Base-by-base conservation (phyloP, 75 land plant genomes). In the Pinus taeda region DNA sequence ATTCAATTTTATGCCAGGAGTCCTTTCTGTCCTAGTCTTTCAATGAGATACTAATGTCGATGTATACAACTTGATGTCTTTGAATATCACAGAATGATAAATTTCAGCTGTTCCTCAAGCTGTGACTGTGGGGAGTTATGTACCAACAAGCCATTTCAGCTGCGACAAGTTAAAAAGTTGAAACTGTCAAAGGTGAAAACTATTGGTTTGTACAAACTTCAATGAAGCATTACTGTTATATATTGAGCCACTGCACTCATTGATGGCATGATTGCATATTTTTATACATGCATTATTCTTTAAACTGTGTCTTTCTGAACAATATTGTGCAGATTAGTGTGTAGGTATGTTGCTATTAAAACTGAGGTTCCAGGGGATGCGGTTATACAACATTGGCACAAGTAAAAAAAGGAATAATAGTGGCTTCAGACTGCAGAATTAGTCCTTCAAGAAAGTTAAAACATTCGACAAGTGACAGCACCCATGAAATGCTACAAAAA, bases 51-150 rank as follows among this genome's bases (percentile, higher is more conserved):
- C 49, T 4, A 20, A 17, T 39, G 58, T 73, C 12, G 57, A 42
- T 71, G 55, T 45, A 21, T 17, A 22, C 22, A 21, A 21, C 58
- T 14, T 24, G 49, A 36, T 21, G n/a, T 36, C 22, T 39, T 39
- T 37, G 4, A 39, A 20, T 37, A 69, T 69, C 11, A 26, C 83
- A 95, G 98, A 62, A 86, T 95, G 95, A 86, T 95, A n/a, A 81
- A 84, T 42, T 89, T 93, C 59, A 88, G 90, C 78, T 95, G 98
- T 74, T 93, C 98, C 73, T 74, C 85, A 15, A 85, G 86, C 56
- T 95, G 98, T 75, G 92, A 86, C 57, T 95, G 98, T 88, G 98
- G 92, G 18, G 80, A 67, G 61, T 81, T 74, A 17, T 95, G 98
- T 78, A 70, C 78, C 69, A 95, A 95, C 75, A 88, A 89, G 57